Percentiles rank a stretch among this genome's conserved stretches.
phyloP scores from a whole-genome alignment of 1,284 basidiomycete species.

The Cutaneotrichosporon cutaneum region DNA sequence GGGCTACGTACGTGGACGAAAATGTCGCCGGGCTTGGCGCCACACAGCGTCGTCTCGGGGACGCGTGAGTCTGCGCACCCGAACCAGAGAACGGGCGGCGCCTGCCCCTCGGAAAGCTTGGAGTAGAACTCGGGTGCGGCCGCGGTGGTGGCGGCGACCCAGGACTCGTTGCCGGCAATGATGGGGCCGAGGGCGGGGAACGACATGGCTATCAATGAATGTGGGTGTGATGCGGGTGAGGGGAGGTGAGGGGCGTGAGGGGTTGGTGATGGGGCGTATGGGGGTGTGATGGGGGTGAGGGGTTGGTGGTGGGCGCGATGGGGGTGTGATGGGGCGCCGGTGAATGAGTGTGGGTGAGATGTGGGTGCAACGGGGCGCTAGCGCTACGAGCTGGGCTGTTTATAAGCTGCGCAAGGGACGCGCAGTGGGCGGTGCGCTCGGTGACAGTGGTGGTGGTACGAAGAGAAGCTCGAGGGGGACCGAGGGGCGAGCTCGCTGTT shows the following conservation, averaged over 20 bases:
- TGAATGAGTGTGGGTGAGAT: neutral
- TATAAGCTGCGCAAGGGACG: neutral
- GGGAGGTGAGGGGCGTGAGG: too few species aligned
- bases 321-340: too few species aligned
- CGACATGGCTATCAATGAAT: constrained; percentile 8
- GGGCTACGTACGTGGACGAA: constrained; percentile 59
- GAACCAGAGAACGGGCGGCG: constrained; percentile 51
- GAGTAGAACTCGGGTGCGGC: constrained; percentile 41
- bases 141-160: constrained; percentile 34
- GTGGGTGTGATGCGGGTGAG: neutral
- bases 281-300: too few species aligned
- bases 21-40: constrained; percentile 62
- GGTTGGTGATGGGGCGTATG: too few species aligned
- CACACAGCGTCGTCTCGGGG: constrained; percentile 48
- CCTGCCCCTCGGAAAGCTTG: constrained; percentile 43
- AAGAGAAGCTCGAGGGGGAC: neutral
- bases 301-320: too few species aligned
- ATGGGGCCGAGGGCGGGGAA: constrained; percentile 28
- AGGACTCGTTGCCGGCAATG: constrained; percentile 42
- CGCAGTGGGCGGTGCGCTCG: neutral
- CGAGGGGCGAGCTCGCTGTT: neutral
- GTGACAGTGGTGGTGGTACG: neutral
- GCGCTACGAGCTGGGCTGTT: neutral
- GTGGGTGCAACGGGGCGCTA: neutral
- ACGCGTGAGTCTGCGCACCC: constrained; percentile 53